phyloP scores from a whole-genome alignment of 768 basidiomycete genomes.

The Suillus weaverae region DNA sequence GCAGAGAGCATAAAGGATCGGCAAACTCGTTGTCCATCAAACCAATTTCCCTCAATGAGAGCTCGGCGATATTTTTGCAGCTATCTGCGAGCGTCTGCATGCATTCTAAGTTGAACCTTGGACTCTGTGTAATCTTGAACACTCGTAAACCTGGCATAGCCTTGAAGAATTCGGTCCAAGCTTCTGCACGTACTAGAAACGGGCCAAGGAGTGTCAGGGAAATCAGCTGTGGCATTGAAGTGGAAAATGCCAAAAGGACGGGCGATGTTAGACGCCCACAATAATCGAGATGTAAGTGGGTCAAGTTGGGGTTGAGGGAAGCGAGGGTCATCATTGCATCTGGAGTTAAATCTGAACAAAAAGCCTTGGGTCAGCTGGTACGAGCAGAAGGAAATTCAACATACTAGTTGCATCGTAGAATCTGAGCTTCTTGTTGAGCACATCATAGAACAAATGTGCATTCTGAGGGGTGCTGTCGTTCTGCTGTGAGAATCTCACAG shows the following conservation, averaged over 20 bases:
- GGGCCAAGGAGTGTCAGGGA: slow-evolving; percentile 84
- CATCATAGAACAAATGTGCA: slow-evolving; percentile 80
- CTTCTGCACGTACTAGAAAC: slow-evolving; percentile 72
- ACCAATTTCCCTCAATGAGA: slow-evolving; percentile 80
- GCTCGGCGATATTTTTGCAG: slow-evolving; percentile 57
- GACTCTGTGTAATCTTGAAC: slow-evolving; percentile 83
- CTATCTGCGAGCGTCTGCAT: slow-evolving; percentile 53
- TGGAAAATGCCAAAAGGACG: slow-evolving; percentile 58
- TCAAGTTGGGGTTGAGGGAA: slow-evolving; percentile 82
- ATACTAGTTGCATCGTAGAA: slow-evolving; percentile 90
- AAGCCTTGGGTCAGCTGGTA: slow-evolving; percentile 4
- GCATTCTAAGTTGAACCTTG: slow-evolving; percentile 78
- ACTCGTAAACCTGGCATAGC: slow-evolving; percentile 60
- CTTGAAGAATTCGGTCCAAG: slow-evolving; percentile 77
- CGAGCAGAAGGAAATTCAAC: slow-evolving; percentile 22
- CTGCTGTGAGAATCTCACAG: not conserved
- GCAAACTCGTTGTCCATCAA: slow-evolving; percentile 67
- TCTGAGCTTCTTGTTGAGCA: slow-evolving; percentile 61
- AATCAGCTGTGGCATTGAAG: slow-evolving; percentile 62
- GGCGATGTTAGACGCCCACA: slow-evolving; percentile 80
- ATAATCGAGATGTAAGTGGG: slow-evolving; percentile 74
- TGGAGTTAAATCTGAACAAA: slow-evolving; percentile 61
- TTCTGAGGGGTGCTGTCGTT: slow-evolving; percentile 69
- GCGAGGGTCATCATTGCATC: slow-evolving; percentile 70
- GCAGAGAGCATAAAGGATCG: slow-evolving; percentile 40